Evolutionary conservation across 2,329 filamentous ascomycete genomes (phyloP).

Genomic region (Verticillium albo-atrum): DNA sequence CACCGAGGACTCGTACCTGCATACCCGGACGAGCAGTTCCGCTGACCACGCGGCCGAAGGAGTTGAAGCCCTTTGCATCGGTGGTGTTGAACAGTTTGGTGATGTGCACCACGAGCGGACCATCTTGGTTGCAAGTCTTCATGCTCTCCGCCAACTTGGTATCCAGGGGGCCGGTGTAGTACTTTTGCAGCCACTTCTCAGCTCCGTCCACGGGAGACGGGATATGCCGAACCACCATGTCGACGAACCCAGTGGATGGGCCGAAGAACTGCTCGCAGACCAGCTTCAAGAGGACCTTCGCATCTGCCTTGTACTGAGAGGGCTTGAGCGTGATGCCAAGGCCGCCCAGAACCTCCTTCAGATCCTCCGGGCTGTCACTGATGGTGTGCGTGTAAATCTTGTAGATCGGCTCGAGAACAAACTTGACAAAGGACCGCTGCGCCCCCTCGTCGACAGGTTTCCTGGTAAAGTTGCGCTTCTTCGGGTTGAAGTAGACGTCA

Average conservation of each 20-base stretch:
- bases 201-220: slow-evolving; percentile 82
- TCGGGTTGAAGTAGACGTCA: slow-evolving; percentile 92
- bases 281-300: slow-evolving; percentile 79
- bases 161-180: slow-evolving; percentile 89
- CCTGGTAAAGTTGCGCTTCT: slow-evolving; percentile 84
- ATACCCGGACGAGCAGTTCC: slow-evolving; percentile 79
- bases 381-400: slow-evolving; percentile 96
- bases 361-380: slow-evolving; percentile 79
- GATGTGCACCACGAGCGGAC: slow-evolving; percentile 84
- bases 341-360: slow-evolving; percentile 72
- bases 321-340: slow-evolving; percentile 87
- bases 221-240: slow-evolving; percentile 88
- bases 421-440: slow-evolving; percentile 86
- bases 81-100: slow-evolving; percentile 89
- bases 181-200: slow-evolving; percentile 70
- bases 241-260: slow-evolving; percentile 81
- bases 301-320: slow-evolving; percentile 85
- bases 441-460: slow-evolving; percentile 78
- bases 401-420: slow-evolving; percentile 94
- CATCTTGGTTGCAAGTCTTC: slow-evolving; percentile 78
- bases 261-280: slow-evolving; percentile 97
- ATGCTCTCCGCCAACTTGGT: slow-evolving; percentile 77
- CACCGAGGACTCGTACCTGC: slow-evolving; percentile 85
- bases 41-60: slow-evolving; percentile 88
- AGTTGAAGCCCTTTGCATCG: slow-evolving; percentile 87